Evolutionary conservation across 2,329 filamentous ascomycete genomes (phyloP).

Genomic region (Aschersonia sp.): DNA sequence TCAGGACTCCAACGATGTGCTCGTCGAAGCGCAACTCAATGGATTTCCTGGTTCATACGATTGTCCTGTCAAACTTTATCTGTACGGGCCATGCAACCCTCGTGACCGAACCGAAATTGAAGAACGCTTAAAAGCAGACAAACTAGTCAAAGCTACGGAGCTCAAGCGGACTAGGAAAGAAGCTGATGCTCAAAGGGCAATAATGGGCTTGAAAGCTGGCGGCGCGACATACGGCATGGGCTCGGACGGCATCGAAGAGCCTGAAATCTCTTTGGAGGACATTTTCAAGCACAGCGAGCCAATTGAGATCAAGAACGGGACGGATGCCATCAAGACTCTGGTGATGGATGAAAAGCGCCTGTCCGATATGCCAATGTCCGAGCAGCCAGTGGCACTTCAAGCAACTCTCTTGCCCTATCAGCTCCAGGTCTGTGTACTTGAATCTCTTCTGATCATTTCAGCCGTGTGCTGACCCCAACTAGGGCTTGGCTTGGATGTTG

Average conservation of each 20-base stretch:
- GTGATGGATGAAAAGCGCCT: constrained; percentile 58
- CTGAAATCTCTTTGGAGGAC: constrained; percentile 40
- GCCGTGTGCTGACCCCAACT: not conserved
- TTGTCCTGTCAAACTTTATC: constrained; percentile 53
- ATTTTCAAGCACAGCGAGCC: constrained; percentile 52
- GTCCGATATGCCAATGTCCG: constrained; percentile 55
- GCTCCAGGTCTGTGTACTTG: constrained; percentile 30
- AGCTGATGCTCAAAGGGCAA: constrained; percentile 36
- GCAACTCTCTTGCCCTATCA: constrained; percentile 70
- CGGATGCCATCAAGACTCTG: constrained; percentile 53
- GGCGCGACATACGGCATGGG: constrained; percentile 23
- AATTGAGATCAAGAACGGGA: constrained; percentile 51
- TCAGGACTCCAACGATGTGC: constrained; percentile 41
- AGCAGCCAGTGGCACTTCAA: constrained; percentile 49
- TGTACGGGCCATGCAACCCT: constrained; percentile 54
- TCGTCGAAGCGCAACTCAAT: constrained; percentile 55
- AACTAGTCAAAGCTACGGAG: constrained; percentile 44
- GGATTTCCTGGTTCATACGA: constrained; percentile 54
- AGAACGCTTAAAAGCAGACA: constrained; percentile 46
- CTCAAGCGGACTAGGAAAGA: constrained; percentile 37
- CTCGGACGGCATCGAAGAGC: constrained; percentile 11
- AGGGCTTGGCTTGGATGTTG: constrained; percentile 72
- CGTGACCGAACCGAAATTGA: constrained; percentile 39
- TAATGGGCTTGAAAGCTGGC: constrained; percentile 22
- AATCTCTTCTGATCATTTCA: not conserved